phyloP scores from a whole-genome alignment of 176 grass and related monocot genomes.

The Zoysia pacifica region DNA sequence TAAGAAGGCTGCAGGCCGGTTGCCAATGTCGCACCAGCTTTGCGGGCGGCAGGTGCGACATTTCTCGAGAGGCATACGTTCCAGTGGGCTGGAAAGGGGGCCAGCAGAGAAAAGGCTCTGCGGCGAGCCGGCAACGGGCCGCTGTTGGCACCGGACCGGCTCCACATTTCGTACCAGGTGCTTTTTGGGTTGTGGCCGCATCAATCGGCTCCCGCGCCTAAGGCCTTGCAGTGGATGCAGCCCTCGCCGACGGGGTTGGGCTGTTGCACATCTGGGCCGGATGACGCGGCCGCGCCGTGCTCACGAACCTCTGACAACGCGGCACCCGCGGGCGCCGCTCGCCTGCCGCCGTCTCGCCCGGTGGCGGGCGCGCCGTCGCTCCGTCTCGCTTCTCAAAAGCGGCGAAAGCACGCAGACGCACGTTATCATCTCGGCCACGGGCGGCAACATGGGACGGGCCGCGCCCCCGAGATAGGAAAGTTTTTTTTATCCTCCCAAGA shows the following conservation, averaged over 20 bases:
- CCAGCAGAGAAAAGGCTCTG: too few relatives aligned
- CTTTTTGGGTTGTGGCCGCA: background rate
- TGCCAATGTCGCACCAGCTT: background rate
- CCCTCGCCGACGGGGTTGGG: too few relatives aligned
- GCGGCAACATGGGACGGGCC: background rate
- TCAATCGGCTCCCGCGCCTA: too few relatives aligned
- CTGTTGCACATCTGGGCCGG: too few relatives aligned
- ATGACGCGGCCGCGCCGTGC: too few relatives aligned
- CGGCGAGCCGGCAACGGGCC: too few relatives aligned
- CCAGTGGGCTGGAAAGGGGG: background rate
- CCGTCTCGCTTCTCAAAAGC: conserved; percentile 14
- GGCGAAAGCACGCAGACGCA: background rate
- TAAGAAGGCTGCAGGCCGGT: background rate
- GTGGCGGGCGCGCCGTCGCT: background rate
- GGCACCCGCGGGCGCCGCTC: background rate
- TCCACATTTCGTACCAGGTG: too few relatives aligned
- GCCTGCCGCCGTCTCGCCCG: background rate
- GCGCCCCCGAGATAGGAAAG: conserved; percentile 7
- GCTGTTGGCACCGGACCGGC: too few relatives aligned
- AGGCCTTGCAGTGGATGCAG: too few relatives aligned
- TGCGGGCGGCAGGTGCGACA: background rate
- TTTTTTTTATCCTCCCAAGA: background rate
- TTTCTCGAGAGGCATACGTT: background rate
- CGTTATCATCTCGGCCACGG: conserved; percentile 17
- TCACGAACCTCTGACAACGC: background rate